phyloP scores from a whole-genome alignment of 371 early-diverging fungal species.

The Apophysomyces variabilis region DNA sequence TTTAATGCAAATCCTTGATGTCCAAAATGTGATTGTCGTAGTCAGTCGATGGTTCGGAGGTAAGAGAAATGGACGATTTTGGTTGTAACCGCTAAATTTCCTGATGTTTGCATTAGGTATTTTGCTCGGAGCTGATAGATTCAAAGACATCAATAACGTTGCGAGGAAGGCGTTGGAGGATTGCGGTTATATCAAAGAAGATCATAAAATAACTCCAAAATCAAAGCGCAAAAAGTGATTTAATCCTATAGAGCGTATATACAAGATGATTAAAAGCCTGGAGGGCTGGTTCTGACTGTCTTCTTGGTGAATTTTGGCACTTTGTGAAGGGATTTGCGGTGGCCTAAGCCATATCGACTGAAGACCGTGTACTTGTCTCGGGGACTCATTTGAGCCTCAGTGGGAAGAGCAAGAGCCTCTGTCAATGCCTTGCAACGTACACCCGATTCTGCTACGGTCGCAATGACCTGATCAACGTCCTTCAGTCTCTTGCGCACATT shows the following conservation, averaged over 20 bases:
- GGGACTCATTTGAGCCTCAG: constrained; percentile 84
- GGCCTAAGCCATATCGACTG: constrained; percentile 77
- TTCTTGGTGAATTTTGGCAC: constrained; percentile 95
- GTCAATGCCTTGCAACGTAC: constrained; percentile 89
- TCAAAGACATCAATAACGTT: constrained; percentile 89
- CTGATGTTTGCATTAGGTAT: constrained; percentile 32
- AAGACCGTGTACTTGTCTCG: constrained; percentile 94
- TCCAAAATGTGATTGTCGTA: constrained; percentile 79
- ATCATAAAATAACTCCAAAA: not conserved
- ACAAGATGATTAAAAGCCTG: constrained; percentile 62
- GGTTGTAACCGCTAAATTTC: not conserved
- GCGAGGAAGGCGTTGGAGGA: constrained; percentile 74
- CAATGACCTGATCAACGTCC: constrained; percentile 90
- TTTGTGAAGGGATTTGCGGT: constrained; percentile 95
- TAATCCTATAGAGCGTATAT: constrained; percentile 7
- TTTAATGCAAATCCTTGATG: constrained; percentile 76
- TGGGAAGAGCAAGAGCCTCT: constrained; percentile 74
- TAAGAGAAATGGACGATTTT: constrained; percentile 17
- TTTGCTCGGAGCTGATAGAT: constrained; percentile 82
- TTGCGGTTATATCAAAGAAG: constrained; percentile 61
- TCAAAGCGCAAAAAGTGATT: constrained; percentile 5
- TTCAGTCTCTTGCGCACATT: constrained; percentile 92
- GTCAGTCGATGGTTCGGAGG: constrained; percentile 95
- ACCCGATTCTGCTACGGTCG: constrained; percentile 82
- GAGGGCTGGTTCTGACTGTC: constrained; percentile 82